phyloP scores from a whole-genome alignment of 2,329 filamentous ascomycete genomes.

The Colletotrichum scovillei region DNA sequence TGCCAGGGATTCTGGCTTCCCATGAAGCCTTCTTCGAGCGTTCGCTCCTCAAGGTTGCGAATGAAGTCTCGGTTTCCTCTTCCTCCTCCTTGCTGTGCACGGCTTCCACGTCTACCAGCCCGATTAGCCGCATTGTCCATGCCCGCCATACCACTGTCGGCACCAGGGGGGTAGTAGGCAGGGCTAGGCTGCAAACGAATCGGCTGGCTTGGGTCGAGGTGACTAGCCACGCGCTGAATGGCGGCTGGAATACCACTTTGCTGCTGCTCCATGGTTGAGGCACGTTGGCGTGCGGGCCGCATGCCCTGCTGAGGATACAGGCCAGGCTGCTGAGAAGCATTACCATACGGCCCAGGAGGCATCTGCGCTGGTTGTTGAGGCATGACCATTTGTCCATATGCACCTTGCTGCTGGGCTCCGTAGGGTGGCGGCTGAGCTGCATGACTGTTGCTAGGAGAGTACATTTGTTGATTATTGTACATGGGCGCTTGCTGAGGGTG shows the following conservation, averaged over 20 bases:
- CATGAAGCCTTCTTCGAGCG: constrained; percentile 92
- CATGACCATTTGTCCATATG: constrained; percentile 81
- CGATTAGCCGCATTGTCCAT: constrained; percentile 68
- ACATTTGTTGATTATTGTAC: constrained; percentile 87
- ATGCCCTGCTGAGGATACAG: constrained; percentile 73
- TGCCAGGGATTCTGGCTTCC: constrained; percentile 73
- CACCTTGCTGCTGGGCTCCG: constrained; percentile 77
- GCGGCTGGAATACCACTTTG: constrained; percentile 92
- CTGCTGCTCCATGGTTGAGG: constrained; percentile 96
- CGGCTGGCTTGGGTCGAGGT: constrained; percentile 93
- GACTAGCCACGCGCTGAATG: constrained; percentile 94
- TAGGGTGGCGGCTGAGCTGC: constrained; percentile 81
- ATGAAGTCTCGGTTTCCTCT: constrained; percentile 88
- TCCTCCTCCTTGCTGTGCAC: constrained; percentile 68
- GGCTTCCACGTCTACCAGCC: constrained; percentile 80
- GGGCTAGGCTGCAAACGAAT: constrained; percentile 95
- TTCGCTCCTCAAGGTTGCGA: constrained; percentile 92
- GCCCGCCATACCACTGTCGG: constrained; percentile 76
- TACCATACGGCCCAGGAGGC: constrained; percentile 71
- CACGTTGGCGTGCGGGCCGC: constrained; percentile 84
- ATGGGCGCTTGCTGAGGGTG: constrained; percentile 70
- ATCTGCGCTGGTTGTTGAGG: constrained; percentile 75
- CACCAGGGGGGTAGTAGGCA: constrained; percentile 94
- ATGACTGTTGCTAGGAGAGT: constrained; percentile 69
- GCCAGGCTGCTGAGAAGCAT: constrained; percentile 62